phyloP scores from a whole-genome alignment of 768 basidiomycete genomes.

The Russula sp. region DNA sequence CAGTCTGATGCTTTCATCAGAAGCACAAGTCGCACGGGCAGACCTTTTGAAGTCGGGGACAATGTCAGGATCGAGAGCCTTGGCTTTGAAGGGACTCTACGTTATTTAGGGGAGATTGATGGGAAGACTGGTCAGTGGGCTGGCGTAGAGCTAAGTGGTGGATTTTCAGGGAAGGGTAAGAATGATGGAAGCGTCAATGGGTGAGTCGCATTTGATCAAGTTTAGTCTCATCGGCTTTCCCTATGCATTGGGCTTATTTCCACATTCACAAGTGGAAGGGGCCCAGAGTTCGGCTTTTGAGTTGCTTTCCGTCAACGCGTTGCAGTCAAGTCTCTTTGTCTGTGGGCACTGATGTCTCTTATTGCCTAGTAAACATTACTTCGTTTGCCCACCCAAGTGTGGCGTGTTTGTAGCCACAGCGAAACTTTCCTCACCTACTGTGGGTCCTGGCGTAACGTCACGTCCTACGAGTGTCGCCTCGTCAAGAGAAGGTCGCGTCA shows the following conservation, averaged over 20 bases:
- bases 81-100: constrained; percentile 80
- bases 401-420: constrained; percentile 86
- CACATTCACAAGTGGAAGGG: not conserved
- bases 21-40: constrained; percentile 45
- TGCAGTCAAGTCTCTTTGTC: not conserved
- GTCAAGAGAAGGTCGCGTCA: constrained; percentile 50
- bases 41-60: constrained; percentile 68
- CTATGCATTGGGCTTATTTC: constrained; percentile 3
- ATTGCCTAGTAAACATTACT: constrained; percentile 49
- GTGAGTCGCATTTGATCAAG: constrained; percentile 48
- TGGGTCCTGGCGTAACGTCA: constrained; percentile 47
- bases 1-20: constrained; percentile 58
- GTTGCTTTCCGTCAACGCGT: constrained; percentile 5
- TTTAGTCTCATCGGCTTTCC: constrained; percentile 23
- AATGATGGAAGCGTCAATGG: constrained; percentile 89
- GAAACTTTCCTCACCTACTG: constrained; percentile 79
- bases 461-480: constrained; percentile 83
- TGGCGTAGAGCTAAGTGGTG: constrained; percentile 84
- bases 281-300: not conserved
- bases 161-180: constrained; percentile 89
- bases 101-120: constrained; percentile 81
- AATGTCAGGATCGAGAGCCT: constrained; percentile 83
- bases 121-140: constrained; percentile 91
- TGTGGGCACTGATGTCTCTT: constrained; percentile 8
- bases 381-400: constrained; percentile 76